These are phyloP conservation scores for Globisporangium orthogonon DNA, from an alignment of 352 stramenopile species.

Conservation along the genomic window DNA sequence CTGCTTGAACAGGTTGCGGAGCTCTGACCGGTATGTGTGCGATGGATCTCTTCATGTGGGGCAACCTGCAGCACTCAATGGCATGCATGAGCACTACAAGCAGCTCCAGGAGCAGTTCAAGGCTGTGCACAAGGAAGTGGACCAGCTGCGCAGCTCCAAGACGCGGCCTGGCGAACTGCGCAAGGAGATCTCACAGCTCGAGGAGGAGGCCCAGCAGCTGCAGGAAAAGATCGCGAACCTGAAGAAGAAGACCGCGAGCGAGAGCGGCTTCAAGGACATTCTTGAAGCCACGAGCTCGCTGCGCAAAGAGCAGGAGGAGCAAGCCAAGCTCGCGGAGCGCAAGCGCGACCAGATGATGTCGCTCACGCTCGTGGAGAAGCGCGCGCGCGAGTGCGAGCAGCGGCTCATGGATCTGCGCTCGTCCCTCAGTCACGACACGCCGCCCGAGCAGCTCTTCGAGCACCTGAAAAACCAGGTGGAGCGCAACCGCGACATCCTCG, in stretches of 20 bases:
- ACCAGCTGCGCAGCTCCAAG: conserved; percentile 73
- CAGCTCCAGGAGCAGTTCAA: conserved; percentile 93
- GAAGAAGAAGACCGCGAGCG: conserved; percentile 81
- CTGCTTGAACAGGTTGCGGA: no score
- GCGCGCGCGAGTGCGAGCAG: conserved; percentile 60
- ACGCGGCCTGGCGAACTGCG: conserved; percentile 79
- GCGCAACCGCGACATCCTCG: conserved; percentile 63
- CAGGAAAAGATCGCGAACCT: conserved; percentile 88
- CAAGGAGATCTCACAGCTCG: conserved; percentile 89
- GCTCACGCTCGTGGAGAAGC: conserved; percentile 81
- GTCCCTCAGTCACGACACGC: conserved; percentile 68
- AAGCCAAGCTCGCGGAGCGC: conserved; percentile 87
- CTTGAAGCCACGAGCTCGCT: conserved; percentile 87
- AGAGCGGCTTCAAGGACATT: conserved; percentile 86
- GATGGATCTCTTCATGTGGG: background rate
- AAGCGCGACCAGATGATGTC: conserved; percentile 86
- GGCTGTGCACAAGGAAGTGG: conserved; percentile 86
- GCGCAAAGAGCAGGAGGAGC: conserved; percentile 92
- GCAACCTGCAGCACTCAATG: conserved; percentile 30
- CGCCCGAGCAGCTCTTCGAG: conserved; percentile 85
- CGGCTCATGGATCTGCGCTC: conserved; percentile 65
- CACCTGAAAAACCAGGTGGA: conserved; percentile 74
- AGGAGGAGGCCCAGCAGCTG: conserved; percentile 89
- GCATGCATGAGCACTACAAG: conserved; percentile 89
- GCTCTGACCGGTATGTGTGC: background rate